Conservation (phyloP, 768 basidiomycete genomes). For the Phlebiopsis flavidoalba region DNA sequence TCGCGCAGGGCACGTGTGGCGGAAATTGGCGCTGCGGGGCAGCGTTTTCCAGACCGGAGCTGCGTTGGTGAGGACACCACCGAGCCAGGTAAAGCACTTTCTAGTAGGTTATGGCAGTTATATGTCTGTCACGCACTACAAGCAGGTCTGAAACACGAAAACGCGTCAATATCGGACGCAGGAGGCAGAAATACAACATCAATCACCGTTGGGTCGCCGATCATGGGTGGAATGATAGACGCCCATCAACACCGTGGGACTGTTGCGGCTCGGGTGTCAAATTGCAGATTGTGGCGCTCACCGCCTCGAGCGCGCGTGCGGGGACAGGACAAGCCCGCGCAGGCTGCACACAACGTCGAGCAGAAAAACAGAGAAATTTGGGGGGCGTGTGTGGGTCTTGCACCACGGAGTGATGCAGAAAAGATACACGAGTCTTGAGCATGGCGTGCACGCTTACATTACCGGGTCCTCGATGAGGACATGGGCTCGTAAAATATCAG, state of each 20-base stretch:
- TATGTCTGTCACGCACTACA: not conserved
- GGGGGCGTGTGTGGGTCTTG: not conserved
- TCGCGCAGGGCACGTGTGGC: conserved; percentile 13
- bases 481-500: conserved; percentile 28
- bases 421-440: conserved; percentile 20
- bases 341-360: conserved; percentile 7
- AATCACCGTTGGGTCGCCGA: not conserved
- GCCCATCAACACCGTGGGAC: conserved; percentile 6
- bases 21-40: conserved; percentile 5
- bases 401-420: conserved; percentile 6
- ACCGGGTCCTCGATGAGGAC: conserved; percentile 1
- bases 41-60: not conserved
- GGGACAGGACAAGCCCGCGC: not conserved
- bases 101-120: not conserved
- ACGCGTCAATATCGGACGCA: not conserved
- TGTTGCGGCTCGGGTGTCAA: not conserved
- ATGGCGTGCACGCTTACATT: conserved; percentile 4
- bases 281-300: not conserved
- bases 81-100: not conserved
- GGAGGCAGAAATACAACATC: not conserved
- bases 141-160: not conserved
- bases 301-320: not conserved
- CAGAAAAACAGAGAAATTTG: not conserved
- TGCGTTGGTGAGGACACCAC: not conserved
- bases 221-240: not conserved